Evolutionary conservation across 371 early-diverging fungal genomes (phyloP).

Genomic region (Coelomomyces lativittatus): DNA sequence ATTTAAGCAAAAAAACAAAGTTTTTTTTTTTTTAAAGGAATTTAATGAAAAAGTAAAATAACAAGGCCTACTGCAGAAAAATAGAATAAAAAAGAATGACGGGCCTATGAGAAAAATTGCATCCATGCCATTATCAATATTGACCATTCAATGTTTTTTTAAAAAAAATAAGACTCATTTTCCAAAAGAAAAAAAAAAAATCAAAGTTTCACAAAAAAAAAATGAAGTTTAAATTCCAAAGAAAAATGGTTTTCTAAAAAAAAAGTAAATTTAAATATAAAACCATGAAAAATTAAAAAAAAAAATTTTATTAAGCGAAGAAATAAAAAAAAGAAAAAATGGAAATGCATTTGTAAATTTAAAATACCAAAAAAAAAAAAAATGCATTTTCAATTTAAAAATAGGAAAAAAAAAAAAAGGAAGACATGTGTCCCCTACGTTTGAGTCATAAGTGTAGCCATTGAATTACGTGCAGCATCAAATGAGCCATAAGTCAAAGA

Average conservation of each 20-base stretch:
- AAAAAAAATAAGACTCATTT: too few relatives aligned
- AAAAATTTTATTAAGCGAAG: neutral
- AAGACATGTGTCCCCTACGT: neutral
- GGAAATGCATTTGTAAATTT: neutral
- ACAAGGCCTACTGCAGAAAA: too few relatives aligned
- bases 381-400: neutral
- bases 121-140: too few relatives aligned
- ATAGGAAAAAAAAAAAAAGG: neutral
- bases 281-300: neutral
- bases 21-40: too few relatives aligned
- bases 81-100: too few relatives aligned
- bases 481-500: neutral
- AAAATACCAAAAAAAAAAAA: too few relatives aligned
- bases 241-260: neutral
- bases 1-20: too few relatives aligned
- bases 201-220: too few relatives aligned
- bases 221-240: neutral
- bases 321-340: neutral
- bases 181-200: too few relatives aligned
- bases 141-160: too few relatives aligned
- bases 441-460: neutral
- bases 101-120: too few relatives aligned
- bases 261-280: neutral
- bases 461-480: neutral
- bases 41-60: too few relatives aligned